A percentile compares a stretch with the other conserved stretches of the same genome.
These are phyloP conservation scores for Whalleya microplaca DNA, from an alignment of 2,329 filamentous ascomycete species.

Conservation along the genomic window DNA sequence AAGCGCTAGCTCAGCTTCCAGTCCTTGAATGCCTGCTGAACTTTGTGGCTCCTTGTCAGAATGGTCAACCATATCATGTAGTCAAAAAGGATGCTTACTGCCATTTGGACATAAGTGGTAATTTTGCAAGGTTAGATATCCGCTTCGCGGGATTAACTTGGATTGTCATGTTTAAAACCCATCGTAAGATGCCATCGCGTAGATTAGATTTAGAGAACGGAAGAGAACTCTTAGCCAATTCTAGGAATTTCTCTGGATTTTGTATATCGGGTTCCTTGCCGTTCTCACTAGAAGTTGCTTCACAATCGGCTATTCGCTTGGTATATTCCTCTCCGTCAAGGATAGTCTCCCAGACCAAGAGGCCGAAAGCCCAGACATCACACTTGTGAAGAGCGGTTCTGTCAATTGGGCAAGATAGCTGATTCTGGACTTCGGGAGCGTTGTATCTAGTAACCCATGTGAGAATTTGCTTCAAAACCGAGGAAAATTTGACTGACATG, in stretches of 20 bases:
- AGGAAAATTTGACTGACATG: slow-evolving; percentile 1
- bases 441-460: slow-evolving; percentile 11
- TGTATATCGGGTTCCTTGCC: neutral
- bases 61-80: neutral
- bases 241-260: slow-evolving; percentile 2
- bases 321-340: slow-evolving; percentile 11
- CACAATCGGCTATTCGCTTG: neutral
- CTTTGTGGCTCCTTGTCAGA: slow-evolving; percentile 1
- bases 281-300: neutral
- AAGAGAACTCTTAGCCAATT: slow-evolving; percentile 9
- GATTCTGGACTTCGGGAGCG: slow-evolving; percentile 12
- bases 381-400: slow-evolving; percentile 5
- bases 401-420: slow-evolving; percentile 8
- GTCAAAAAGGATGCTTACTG: neutral
- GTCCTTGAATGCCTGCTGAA: slow-evolving; percentile 4
- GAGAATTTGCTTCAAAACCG: neutral
- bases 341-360: slow-evolving; percentile 11
- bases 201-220: slow-evolving; percentile 8
- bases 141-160: slow-evolving; percentile 10
- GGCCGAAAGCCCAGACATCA: slow-evolving; percentile 15
- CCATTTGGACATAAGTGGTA: slow-evolving; percentile 13
- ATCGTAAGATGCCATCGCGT: slow-evolving; percentile 4
- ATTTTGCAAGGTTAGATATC: slow-evolving; percentile 7
- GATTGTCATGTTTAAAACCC: slow-evolving; percentile 8
- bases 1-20: slow-evolving; percentile 13